Evolutionary conservation across 2,329 filamentous ascomycete species (phyloP).

Genomic region (Ascochyta fabae): DNA sequence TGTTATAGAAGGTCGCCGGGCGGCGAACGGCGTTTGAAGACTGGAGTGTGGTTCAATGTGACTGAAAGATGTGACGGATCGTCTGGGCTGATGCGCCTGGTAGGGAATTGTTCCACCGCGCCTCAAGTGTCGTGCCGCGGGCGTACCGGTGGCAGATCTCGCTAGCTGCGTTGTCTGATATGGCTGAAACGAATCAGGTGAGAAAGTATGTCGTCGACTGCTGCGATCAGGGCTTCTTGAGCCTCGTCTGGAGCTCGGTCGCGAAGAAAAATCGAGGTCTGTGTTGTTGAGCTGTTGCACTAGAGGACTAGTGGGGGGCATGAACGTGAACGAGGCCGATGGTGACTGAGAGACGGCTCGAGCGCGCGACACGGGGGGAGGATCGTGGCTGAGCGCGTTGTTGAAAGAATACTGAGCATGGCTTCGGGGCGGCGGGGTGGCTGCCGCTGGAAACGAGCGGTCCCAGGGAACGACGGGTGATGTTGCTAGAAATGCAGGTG

Average conservation of each 20-base stretch:
- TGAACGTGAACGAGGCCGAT: conserved; percentile 79
- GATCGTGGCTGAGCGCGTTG: conserved; percentile 24
- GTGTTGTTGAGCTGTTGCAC: conserved; percentile 88
- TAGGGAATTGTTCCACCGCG: conserved; percentile 70
- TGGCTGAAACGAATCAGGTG: conserved; percentile 64
- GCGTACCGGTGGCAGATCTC: conserved; percentile 39
- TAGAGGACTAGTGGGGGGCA: conserved; percentile 89
- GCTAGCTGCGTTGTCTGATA: conserved; percentile 53
- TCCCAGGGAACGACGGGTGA: conserved; percentile 67
- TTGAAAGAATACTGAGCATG: conserved; percentile 27
- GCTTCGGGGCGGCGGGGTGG: conserved; percentile 29
- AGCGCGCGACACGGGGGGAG: conserved; percentile 47
- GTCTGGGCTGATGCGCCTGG: conserved; percentile 79
- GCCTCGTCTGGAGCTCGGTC: conserved; percentile 43
- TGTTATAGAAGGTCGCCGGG: conserved; percentile 72
- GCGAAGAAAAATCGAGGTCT: conserved; percentile 69
- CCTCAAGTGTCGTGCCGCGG: conserved; percentile 51
- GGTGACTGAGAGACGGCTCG: conserved; percentile 65
- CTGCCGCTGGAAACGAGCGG: conserved; percentile 52
- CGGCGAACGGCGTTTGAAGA: conserved; percentile 56
- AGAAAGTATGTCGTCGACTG: conserved; percentile 74
- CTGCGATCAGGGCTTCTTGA: conserved; percentile 56
- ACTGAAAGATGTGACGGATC: conserved; percentile 71
- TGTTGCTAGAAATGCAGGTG: conserved; percentile 46
- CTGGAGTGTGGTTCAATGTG: conserved; percentile 47